Evolutionary conservation across 208 protist genomes (phyloP), one percentile per base, ranked within the genome.

Genomic region (Wallacemonas sp.): DNA sequence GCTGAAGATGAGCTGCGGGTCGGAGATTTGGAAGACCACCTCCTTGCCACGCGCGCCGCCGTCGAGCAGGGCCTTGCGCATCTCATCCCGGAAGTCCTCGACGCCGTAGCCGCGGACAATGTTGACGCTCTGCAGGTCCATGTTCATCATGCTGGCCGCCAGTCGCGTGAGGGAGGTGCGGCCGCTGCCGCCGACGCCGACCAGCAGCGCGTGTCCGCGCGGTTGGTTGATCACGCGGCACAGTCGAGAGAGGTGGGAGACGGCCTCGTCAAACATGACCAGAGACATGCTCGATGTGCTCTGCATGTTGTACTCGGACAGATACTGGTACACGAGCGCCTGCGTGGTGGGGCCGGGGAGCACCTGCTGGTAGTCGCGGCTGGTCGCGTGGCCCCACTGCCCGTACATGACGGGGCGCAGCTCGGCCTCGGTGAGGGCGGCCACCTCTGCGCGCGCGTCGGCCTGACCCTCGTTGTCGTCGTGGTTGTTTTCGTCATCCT

Each of bases 241-340:
- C 54, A 99, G 94, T 46, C 98, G 89, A 3, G 94, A 89, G 4
- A 99, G 75, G 74, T 99, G 98, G 65, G 97, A 84, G 45, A 99
- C 84, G 3, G 97, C 97, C 54, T 99, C 94, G 32, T 85, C 82
- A 77, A 99, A 99, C 63, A 99, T 97, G 49, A 99, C 98, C 5
- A 99, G 83, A 31, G 98, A 70, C 72, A 97, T 85, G 23, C 86
- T 45, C 2, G 85, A 87, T 18, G 91, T 77, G 72, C 66, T 85
- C 65, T 93, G 84, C 62, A 89, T 54, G 65, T 98, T 99, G 81
- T 98, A 98, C 62, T 97, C 89, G 26, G 86, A 75, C 32, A 98
- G 75, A 71, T 94, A 97, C 57, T 97, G 83, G 14, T 88, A 44
- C 8, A 96, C 77, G 8, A 86, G 50, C 20, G 86, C 77, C 45